Conservation (phyloP, 2,329 filamentous ascomycete genomes). For the Kalmusia sp. region DNA sequence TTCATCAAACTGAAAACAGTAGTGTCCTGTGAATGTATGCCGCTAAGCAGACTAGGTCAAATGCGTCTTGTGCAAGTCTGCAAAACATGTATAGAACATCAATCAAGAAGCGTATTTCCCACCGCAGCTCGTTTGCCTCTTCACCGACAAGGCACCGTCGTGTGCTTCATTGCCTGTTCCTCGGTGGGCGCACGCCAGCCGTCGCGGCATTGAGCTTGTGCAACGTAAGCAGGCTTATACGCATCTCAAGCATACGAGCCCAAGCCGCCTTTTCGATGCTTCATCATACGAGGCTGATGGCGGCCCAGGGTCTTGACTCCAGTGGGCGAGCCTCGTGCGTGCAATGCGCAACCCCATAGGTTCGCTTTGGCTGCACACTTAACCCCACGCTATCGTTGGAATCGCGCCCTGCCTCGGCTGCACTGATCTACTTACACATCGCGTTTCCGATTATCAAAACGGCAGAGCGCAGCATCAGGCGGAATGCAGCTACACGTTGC, state of each 20-base stretch:
- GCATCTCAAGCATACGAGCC: slow-evolving; percentile 1
- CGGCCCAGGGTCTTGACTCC: background rate
- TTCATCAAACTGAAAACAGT: too few relatives aligned
- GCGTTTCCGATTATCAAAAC: background rate
- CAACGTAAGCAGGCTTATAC: background rate
- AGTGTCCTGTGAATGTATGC: too few relatives aligned
- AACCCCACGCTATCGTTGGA: background rate
- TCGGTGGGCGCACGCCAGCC: background rate
- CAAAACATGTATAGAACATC: too few relatives aligned
- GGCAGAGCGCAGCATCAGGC: background rate
- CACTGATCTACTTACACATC: background rate
- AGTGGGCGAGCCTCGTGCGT: background rate
- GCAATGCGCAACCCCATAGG: background rate
- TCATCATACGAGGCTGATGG: slow-evolving; percentile 2
- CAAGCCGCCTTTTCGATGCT: slow-evolving; percentile 3
- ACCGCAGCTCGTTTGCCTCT: too few relatives aligned
- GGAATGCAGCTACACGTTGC: background rate
- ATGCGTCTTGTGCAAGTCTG: too few relatives aligned
- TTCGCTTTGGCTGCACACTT: background rate
- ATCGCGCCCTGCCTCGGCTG: background rate
- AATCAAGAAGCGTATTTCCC: too few relatives aligned
- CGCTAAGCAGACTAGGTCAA: too few relatives aligned
- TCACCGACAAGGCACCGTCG: too few relatives aligned
- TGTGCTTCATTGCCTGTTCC: slow-evolving; percentile 1
- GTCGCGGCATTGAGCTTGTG: background rate